These are phyloP conservation scores for Cyclospora cayetanensis DNA, from an alignment of 169 alveolate species.

Conservation along the genomic window DNA sequence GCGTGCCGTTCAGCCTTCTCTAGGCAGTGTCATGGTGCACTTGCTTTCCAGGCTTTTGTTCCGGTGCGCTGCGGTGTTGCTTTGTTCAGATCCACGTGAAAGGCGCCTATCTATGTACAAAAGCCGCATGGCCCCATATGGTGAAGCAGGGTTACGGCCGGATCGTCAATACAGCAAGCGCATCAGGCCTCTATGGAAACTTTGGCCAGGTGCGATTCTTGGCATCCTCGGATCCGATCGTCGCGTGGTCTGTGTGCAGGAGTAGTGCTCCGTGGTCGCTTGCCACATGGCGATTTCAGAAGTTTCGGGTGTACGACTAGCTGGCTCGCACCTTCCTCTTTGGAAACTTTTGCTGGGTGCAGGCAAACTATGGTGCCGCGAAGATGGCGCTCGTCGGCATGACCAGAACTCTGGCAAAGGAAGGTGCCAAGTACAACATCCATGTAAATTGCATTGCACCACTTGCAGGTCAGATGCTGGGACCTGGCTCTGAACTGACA, in stretches of 20 bases:
- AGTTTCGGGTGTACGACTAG: too few relatives aligned
- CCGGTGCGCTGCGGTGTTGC: not conserved
- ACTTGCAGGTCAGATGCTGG: constrained; percentile 52
- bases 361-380: constrained; percentile 77
- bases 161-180: constrained; percentile 84
- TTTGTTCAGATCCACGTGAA: constrained; percentile 79
- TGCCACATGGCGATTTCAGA: too few relatives aligned
- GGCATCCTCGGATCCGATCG: too few relatives aligned
- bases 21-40: too few relatives aligned
- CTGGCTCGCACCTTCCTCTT: too few relatives aligned
- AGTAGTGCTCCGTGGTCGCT: too few relatives aligned
- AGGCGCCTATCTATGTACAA: constrained; percentile 86
- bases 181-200: constrained; percentile 82
- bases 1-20: too few relatives aligned
- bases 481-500: too few relatives aligned
- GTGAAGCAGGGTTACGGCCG: constrained; percentile 88
- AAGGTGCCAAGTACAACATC: constrained; percentile 71
- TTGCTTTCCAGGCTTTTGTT: too few relatives aligned
- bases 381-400: constrained; percentile 76
- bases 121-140: constrained; percentile 93
- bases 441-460: constrained; percentile 74
- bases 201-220: constrained; percentile 75
- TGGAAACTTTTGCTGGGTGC: too few relatives aligned
- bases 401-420: constrained; percentile 70
- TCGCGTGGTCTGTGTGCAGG: too few relatives aligned